Evolutionary conservation across 192 early-diverging fungal genomes (phyloP), one percentile per base, ranked within the genome.

Genomic region (Gigaspora rosea): DNA sequence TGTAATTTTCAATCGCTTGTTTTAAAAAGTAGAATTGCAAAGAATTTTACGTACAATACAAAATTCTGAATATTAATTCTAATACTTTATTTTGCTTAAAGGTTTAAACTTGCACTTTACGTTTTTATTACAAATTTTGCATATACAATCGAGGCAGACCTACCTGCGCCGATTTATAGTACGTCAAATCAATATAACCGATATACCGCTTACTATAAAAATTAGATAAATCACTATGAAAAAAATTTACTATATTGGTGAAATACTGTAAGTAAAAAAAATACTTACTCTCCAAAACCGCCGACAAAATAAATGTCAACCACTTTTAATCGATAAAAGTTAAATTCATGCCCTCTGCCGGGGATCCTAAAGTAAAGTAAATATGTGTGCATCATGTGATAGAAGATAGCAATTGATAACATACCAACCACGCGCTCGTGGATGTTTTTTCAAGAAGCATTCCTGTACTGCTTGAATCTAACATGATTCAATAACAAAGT

Each of bases 281-380:
- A 41, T 41, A 41, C 2, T 41, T 41, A 41, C 41, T 41, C 41
- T 41, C 87, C 87, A 68, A 87, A 88, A 3, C 87, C 87, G 8
- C 87, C 87, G 49, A 88, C 71, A 78, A 85, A 87, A 59, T 88
- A 88, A 35, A 88, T 77, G 10, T 77, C 71, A 20, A 81, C 49
- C 4, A 86, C 81, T 16, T 80, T 73, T 10, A 88, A 51, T 46
- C 67, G 63, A 71, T 88, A 87, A 79, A 85, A 85, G n/a, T 78
- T 61, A 36, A 87, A 87, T 13, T 82, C 83, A 65, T 87, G 86
- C 12, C 22, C 49, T 71, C 8, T 36, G 13, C 50, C 50, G 13
- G 70, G 76, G 82, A 87, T 9, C 76, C 82, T 47, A 66, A 46
- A 7, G 71, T 66, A 16, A 76, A 78, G 52, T 78, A 69, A 78